Base-by-base conservation (phyloP, 2,329 filamentous ascomycete genomes). In the Verticillium zaregamsianum region DNA sequence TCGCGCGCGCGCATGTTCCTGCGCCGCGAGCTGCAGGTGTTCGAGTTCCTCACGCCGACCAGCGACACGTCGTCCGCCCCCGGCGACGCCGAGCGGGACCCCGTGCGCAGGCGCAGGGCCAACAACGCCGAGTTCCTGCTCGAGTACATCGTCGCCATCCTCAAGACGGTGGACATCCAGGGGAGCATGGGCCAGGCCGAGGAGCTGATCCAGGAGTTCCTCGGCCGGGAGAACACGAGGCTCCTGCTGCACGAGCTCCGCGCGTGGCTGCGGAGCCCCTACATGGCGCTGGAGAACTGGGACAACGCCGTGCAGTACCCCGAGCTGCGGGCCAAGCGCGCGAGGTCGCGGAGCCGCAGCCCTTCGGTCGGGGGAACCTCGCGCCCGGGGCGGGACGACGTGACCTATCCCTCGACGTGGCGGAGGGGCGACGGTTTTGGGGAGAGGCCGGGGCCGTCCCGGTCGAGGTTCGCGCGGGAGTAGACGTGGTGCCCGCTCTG, bases 171-270 rank as follows among this genome's bases (percentile, higher is more conserved):
- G 17, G 92, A 97, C 69, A 82, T 93, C 5, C 92, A 92, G 74
- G 90, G 87, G 4, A 91, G 90, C 64, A 83, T 84, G 45, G 93
- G 92, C 0, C 86, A 91, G 68, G 92, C 92, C 0, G 91, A 95
- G 71, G 87, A 91, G 52, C 83, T 97, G 75, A 73, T 97, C 40
- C 79, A 85, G 25, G 91, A 95, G 57, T 95, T 93, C 66, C 70
- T 97, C 4, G 93, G 93, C 0, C 80, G 87, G 61, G 85, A 89
- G 20, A 86, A 93, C 72, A 86, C 92, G 2, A 80, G 82, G 20
- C 73, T 96, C 45, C 92, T 98, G 66, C 75, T 97, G 63, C 94
- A 98, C 75, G 94, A 98, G 76, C 74, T 97, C 63, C 84, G 89
- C 64, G 85, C 87, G 12, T 98, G 91, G 87, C 75, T 98, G 67